Evolutionary conservation across 495 filamentous ascomycete genomes (phyloP).

Genomic region (Aspergillus carlsbadensis): DNA sequence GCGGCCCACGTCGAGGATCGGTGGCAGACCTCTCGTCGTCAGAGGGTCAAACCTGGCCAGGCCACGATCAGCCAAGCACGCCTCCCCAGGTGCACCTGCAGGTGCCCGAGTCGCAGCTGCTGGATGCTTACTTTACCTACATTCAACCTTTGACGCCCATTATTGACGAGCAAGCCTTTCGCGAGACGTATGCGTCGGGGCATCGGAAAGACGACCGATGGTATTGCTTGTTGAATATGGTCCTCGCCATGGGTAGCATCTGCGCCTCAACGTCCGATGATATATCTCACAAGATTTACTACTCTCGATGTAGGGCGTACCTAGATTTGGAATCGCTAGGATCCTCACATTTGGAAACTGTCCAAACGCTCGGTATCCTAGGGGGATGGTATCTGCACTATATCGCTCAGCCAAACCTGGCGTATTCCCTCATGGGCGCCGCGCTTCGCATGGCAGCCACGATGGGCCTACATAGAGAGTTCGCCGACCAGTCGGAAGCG

Average conservation of each 20-base stretch:
- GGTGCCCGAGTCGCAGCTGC: constrained; percentile 52
- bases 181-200: constrained; percentile 67
- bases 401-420: constrained; percentile 75
- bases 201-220: constrained; percentile 68
- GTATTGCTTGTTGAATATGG: constrained; percentile 76
- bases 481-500: constrained; percentile 42
- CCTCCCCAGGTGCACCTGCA: constrained; percentile 28
- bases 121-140: constrained; percentile 76
- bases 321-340: constrained; percentile 63
- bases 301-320: constrained; percentile 66
- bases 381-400: constrained; percentile 81
- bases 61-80: constrained; percentile 27
- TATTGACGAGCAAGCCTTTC: constrained; percentile 73
- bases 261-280: constrained; percentile 68
- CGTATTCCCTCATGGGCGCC: constrained; percentile 45
- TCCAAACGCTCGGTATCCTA: constrained; percentile 70
- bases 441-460: constrained; percentile 40
- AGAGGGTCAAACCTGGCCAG: constrained; percentile 23
- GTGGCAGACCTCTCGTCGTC: constrained; percentile 24
- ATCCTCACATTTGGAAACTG: constrained; percentile 58
- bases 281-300: constrained; percentile 70
- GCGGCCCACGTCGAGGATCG: constrained; percentile 19
- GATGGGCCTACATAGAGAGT: constrained; percentile 75
- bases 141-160: constrained; percentile 75
- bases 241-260: constrained; percentile 76